These are phyloP conservation scores for Rhododendron molle DNA, from an alignment of 148 eudicot species.

Conservation along the genomic window DNA sequence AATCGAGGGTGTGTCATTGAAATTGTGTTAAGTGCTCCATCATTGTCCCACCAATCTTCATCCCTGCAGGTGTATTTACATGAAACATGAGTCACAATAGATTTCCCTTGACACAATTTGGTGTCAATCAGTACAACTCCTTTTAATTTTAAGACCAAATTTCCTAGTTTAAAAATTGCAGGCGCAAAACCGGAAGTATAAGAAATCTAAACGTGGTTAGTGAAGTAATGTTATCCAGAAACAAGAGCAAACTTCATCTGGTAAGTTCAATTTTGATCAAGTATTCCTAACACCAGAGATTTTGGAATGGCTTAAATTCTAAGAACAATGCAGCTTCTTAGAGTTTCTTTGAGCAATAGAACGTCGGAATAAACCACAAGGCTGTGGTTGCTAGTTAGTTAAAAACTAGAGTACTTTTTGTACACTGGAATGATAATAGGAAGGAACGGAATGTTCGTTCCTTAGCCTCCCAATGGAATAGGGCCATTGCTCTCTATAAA, in stretches of 20 bases:
- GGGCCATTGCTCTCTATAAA: background rate
- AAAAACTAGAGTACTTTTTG: background rate
- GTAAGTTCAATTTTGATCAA: background rate
- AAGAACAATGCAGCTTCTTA: background rate
- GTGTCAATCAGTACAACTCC: background rate
- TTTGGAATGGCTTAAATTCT: background rate
- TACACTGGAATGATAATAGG: background rate
- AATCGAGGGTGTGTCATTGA: slow-evolving; percentile 92
- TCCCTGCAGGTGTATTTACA: slow-evolving; percentile 50
- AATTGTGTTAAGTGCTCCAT: slow-evolving; percentile 84
- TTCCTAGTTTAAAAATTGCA: background rate
- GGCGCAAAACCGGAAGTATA: background rate
- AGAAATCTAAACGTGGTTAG: background rate
- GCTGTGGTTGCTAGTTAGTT: background rate
- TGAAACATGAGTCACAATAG: background rate
- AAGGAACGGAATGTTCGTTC: background rate
- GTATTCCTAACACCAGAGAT: background rate
- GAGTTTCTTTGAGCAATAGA: background rate
- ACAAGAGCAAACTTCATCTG: background rate
- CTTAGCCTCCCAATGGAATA: background rate
- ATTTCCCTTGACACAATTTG: background rate
- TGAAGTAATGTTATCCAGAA: background rate
- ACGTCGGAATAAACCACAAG: background rate
- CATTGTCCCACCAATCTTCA: slow-evolving; percentile 98
- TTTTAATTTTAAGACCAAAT: background rate